phyloP scores from a whole-genome alignment of 116 monocot genomes.

The Cymodocea nodosa region DNA sequence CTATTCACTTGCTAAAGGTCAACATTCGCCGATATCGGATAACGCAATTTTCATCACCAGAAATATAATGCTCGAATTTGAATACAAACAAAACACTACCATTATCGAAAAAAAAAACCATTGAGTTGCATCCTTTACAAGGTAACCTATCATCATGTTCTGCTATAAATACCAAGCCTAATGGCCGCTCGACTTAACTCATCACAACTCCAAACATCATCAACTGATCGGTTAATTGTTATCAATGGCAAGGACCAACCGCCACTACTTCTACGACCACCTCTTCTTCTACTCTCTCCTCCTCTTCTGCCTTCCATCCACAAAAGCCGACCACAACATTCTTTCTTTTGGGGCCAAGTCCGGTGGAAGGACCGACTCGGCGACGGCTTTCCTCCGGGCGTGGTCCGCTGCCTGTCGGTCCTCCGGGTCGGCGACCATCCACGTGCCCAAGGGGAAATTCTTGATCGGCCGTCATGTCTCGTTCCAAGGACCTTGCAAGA shows the following conservation, averaged over 20 bases:
- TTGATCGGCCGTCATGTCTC: conserved; percentile 15
- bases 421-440: conserved; percentile 6
- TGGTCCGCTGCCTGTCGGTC: conserved; percentile 20
- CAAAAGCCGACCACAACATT: conserved; percentile 3
- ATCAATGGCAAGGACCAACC: background rate
- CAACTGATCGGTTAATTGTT: background rate
- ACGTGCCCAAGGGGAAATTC: conserved; percentile 19
- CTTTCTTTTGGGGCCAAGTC: conserved; percentile 11
- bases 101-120: no score
- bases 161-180: no score
- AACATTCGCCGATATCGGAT: no score
- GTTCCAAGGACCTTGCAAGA: conserved; percentile 52
- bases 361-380: conserved; percentile 14
- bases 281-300: background rate
- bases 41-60: no score
- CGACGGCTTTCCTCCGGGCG: conserved; percentile 9
- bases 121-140: no score
- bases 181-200: no score
- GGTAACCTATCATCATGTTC: no score
- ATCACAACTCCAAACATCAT: no score
- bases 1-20: no score
- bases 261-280: background rate
- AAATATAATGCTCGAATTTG: no score
- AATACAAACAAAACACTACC: no score
- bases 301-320: background rate